A percentile compares a stretch with the other conserved stretches of the same genome.
Conservation (phyloP, 177 flowering plant species). For the Vitis hybrid region DNA sequence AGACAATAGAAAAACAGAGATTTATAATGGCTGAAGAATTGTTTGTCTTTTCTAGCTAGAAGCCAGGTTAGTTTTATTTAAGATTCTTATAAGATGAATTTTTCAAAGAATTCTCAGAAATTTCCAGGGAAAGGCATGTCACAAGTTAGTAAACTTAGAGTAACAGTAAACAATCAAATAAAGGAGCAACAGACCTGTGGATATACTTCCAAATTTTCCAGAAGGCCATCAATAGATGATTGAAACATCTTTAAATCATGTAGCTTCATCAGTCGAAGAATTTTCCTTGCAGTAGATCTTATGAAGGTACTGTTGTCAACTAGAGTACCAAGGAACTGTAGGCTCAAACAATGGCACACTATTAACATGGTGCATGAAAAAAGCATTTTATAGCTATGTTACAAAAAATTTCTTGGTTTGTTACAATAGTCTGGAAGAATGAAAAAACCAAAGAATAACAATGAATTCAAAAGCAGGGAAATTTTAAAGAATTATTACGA, state of each 20-base stretch:
- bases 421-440: too few relatives aligned
- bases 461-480: not conserved
- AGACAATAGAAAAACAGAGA: too few relatives aligned
- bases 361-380: not conserved
- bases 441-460: not conserved
- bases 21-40: too few relatives aligned
- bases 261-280: conserved; percentile 47
- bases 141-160: too few relatives aligned
- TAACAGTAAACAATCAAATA: too few relatives aligned
- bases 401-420: too few relatives aligned
- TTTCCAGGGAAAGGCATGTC: too few relatives aligned
- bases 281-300: conserved; percentile 54
- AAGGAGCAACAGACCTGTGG: conserved; percentile 52
- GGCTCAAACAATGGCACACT: not conserved
- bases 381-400: not conserved
- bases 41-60: too few relatives aligned
- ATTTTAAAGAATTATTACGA: too few relatives aligned
- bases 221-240: conserved; percentile 45
- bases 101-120: too few relatives aligned
- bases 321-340: conserved; percentile 70
- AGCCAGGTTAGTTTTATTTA: too few relatives aligned
- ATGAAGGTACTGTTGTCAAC: conserved; percentile 37
- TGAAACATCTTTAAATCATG: conserved; percentile 39
- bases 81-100: too few relatives aligned
- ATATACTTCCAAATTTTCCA: conserved; percentile 50